Conservation (phyloP, 768 basidiomycete genomes). For the Boletus subparvulus region DNA sequence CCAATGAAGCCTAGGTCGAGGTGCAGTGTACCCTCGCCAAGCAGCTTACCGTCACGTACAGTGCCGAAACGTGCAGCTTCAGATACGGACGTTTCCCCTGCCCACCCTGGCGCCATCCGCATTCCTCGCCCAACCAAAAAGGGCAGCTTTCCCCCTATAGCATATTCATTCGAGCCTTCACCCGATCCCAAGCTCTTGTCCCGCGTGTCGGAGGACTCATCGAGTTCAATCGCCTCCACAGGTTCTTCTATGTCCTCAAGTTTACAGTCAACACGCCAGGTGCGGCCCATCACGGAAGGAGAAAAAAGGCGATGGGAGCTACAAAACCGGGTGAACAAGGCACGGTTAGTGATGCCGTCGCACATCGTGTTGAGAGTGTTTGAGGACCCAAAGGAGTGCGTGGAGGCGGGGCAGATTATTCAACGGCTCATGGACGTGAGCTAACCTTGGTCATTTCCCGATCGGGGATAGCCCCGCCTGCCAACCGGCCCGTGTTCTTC, state of each 20-base stretch:
- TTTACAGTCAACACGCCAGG: constrained; percentile 5
- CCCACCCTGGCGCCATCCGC: constrained; percentile 5
- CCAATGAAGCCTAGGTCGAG: constrained; percentile 8
- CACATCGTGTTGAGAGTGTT: constrained; percentile 65
- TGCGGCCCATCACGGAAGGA: constrained; percentile 41
- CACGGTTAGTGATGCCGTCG: constrained; percentile 56
- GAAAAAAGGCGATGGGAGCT: constrained; percentile 58
- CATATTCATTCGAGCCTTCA: constrained; percentile 10
- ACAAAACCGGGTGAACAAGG: constrained; percentile 63
- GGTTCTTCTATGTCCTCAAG: constrained; percentile 24
- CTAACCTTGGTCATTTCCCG: background rate
- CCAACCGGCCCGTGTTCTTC: background rate
- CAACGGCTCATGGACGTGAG: constrained; percentile 4
- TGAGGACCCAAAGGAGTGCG: constrained; percentile 65
- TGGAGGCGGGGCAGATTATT: constrained; percentile 53
- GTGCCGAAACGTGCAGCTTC: constrained; percentile 20
- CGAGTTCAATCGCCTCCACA: constrained; percentile 20
- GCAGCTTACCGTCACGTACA: background rate
- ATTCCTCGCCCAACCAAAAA: constrained; percentile 16
- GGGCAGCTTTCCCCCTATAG: constrained; percentile 12
- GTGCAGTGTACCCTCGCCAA: constrained; percentile 5
- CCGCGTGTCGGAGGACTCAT: constrained; percentile 28
- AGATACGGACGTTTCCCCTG: constrained; percentile 16
- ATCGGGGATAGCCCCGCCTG: background rate
- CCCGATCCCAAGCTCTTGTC: constrained; percentile 10